Evolutionary conservation across 2,329 filamentous ascomycete genomes (phyloP).

Genomic region (Metarhizium rileyi): DNA sequence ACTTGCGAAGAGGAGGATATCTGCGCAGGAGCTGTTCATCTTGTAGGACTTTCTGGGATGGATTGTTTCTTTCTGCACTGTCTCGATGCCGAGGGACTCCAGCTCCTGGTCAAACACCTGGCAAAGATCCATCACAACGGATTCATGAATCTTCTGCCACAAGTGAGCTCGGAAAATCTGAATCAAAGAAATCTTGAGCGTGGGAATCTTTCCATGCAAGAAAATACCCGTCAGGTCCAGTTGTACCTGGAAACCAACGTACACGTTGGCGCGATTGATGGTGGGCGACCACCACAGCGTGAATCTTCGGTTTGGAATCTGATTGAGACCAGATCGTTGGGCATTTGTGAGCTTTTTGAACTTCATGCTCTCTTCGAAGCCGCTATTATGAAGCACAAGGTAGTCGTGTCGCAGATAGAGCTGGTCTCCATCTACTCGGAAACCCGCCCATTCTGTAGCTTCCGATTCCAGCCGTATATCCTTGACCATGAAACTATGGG

Average conservation of each 20-base stretch:
- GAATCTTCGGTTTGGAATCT: conserved; percentile 97
- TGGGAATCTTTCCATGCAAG: conserved; percentile 97
- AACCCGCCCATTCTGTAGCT: conserved; percentile 37
- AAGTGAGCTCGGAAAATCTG: conserved; percentile 99
- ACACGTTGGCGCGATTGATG: conserved; percentile 93
- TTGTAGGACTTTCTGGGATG: conserved; percentile 99
- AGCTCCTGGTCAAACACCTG: conserved; percentile 98
- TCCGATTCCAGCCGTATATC: conserved; percentile 32
- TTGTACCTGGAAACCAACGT: conserved; percentile 98
- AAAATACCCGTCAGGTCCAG: conserved; percentile 97
- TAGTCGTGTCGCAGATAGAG: conserved; percentile 34
- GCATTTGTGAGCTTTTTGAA: conserved; percentile 99
- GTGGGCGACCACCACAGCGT: conserved; percentile 96
- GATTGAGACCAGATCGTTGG: conserved; percentile 90
- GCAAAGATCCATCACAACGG: conserved; percentile 96
- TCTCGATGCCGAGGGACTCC: conserved; percentile 91
- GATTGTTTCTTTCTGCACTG: conserved; percentile 97
- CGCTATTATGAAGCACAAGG: conserved; percentile 14
- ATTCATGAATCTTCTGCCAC: conserved; percentile 99
- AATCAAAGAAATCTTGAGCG: conserved; percentile 93
- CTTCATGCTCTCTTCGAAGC: conserved; percentile 67
- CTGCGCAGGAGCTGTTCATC: conserved; percentile 99
- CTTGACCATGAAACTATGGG: conserved; percentile 27
- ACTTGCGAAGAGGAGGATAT: conserved; percentile 91
- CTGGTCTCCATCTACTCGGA: conserved; percentile 40